Evolutionary conservation across 2,329 filamentous ascomycete species (phyloP), one percentile per base, ranked within the genome.

Genomic region (Trichoderma asperellum): DNA sequence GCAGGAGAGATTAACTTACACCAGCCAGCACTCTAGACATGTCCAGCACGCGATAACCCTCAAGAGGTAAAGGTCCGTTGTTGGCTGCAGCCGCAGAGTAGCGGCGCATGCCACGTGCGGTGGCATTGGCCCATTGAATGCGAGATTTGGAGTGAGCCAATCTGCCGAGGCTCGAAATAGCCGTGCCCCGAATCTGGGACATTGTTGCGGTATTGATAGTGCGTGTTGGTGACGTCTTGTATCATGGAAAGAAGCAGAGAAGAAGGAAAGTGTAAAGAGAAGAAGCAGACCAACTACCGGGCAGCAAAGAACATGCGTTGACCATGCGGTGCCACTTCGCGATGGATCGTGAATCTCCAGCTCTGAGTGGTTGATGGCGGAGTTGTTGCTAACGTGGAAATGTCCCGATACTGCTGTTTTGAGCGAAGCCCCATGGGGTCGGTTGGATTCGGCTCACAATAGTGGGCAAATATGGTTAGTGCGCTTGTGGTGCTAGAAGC

Each of bases 11-110:
- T 52, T 27, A 34, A 86, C 91, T 81, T 84, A 97, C 95, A 69
- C 96, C 96, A 72, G 96, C 96, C 72, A 99, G 83, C 1, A 99
- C 96, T 82, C 96, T 88, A 4, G 95, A 98, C 94, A 99, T 96
- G 79, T 99, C 96, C 71, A 99, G 85, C 16, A 98, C 94, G 68
- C 92, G 89, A 74, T 96, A 91, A 1, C 96, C 96, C 43, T 93
- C 88, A 74, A 99, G 85, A 27, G 96, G 95, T 37, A 89, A 80
- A 52, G 78, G 72, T 14, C 75, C 73, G 61, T 71, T 70, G 47
- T 72, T 71, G 8, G 74, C 71, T 55, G 73, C 71, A 12, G 74
- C 73, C 61, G 72, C 76, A 47, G 78, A 80, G 67, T 77, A 79
- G 62, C 74, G 71, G 70, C 77, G 75, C 24, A 75, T 68, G 52